phyloP scores from a whole-genome alignment of 371 early-diverging fungal species.

The Mortierella sp. region DNA sequence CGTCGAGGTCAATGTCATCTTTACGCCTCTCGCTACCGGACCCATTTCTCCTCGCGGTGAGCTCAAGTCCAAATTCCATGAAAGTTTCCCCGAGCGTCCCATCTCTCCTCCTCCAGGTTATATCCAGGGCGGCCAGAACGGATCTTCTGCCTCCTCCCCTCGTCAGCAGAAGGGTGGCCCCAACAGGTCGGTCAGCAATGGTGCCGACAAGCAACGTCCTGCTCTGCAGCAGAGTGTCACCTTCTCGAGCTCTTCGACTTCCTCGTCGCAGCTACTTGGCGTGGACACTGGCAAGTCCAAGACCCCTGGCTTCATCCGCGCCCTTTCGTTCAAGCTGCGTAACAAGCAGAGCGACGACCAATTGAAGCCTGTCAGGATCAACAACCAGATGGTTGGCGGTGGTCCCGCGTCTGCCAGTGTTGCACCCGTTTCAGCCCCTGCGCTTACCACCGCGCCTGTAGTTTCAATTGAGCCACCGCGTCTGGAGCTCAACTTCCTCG shows the following conservation, averaged over 20 bases:
- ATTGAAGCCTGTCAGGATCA: constrained; percentile 23
- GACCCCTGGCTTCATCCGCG: constrained; percentile 43
- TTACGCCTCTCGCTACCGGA: constrained; percentile 14
- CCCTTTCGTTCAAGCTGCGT: constrained; percentile 45
- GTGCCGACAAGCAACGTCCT: not conserved
- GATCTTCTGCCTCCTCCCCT: not conserved
- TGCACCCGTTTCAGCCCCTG: not conserved
- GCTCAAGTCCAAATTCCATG: constrained; percentile 39
- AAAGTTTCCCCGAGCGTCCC: constrained; percentile 43
- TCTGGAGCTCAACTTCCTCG: constrained; percentile 45
- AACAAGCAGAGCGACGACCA: constrained; percentile 51
- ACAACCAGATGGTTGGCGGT: constrained; percentile 7
- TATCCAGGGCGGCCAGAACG: constrained; percentile 9
- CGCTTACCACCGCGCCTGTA: constrained; percentile 4
- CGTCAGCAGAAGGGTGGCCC: constrained; percentile 3
- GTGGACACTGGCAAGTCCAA: constrained; percentile 33
- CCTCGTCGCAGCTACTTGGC: constrained; percentile 17
- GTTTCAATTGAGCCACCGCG: constrained; percentile 51
- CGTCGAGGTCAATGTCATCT: constrained; percentile 31
- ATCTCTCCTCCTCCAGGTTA: constrained; percentile 40
- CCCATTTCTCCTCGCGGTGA: constrained; percentile 32
- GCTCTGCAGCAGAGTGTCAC: constrained; percentile 29
- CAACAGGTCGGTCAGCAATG: not conserved
- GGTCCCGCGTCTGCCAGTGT: not conserved
- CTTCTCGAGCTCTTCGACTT: constrained; percentile 28